A percentile compares a stretch with the other conserved stretches of the same genome.
phyloP scores from a whole-genome alignment of 2,329 filamentous ascomycete species.

The Neonectria sp. region DNA sequence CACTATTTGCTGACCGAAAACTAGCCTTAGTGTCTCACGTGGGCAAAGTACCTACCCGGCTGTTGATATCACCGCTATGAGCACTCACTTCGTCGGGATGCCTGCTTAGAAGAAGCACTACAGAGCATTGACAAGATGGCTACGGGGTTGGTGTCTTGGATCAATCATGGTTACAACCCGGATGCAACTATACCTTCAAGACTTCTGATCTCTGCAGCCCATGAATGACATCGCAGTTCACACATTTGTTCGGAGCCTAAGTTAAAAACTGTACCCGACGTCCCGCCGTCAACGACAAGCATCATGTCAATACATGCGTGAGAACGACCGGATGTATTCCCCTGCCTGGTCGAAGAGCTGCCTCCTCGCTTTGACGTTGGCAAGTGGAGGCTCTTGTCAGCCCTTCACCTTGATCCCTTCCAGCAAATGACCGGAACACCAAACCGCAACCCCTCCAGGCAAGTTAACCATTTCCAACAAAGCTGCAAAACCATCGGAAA shows the following conservation, averaged over 20 bases:
- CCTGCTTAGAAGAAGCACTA: no score
- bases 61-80: no score
- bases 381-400: neutral
- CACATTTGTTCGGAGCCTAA: neutral
- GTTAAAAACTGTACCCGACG: neutral
- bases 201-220: neutral
- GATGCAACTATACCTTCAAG: neutral
- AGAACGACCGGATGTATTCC: neutral
- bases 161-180: neutral
- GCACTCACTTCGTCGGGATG: no score
- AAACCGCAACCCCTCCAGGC: neutral
- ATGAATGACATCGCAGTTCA: neutral
- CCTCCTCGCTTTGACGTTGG: neutral
- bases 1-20: neutral
- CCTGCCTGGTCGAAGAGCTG: neutral
- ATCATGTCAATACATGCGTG: neutral
- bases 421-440: neutral
- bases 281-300: neutral
- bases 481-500: neutral
- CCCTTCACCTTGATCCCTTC: neutral
- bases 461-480: neutral
- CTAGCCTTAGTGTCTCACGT: neutral
- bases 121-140: no score
- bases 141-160: neutral
- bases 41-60: neutral